phyloP scores from a whole-genome alignment of 2,329 filamentous ascomycete genomes.

The Zasmidium angulare region DNA sequence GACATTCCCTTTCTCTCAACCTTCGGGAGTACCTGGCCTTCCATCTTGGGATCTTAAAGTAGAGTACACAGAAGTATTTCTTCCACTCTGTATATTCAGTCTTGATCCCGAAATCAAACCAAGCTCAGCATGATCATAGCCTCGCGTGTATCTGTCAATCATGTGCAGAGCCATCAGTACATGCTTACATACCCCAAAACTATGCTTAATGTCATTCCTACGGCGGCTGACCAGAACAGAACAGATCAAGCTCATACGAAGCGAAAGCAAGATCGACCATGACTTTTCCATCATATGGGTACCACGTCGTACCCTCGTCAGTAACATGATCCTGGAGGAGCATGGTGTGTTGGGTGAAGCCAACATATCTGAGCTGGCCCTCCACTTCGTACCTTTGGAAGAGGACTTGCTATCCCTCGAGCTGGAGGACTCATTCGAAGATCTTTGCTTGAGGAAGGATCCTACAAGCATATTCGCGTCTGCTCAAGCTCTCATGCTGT shows the following conservation, averaged over 20 bases:
- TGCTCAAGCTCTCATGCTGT: constrained; percentile 87
- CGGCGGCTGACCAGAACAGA: constrained; percentile 52
- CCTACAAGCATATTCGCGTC: constrained; percentile 86
- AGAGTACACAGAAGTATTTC: constrained; percentile 56
- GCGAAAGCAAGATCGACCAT: constrained; percentile 84
- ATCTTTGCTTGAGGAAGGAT: constrained; percentile 87
- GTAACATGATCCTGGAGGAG: constrained; percentile 88
- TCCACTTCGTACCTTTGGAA: constrained; percentile 90
- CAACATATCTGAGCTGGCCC: constrained; percentile 79
- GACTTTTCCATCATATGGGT: constrained; percentile 98
- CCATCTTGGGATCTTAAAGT: constrained; percentile 55
- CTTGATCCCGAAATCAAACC: constrained; percentile 37
- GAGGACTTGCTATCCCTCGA: constrained; percentile 89
- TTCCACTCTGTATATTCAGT: constrained; percentile 53
- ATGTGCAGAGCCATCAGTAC: constrained; percentile 29
- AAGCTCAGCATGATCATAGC: constrained; percentile 23
- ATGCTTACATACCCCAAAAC: constrained; percentile 54
- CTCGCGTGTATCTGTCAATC: constrained; percentile 21
- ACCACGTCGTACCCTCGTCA: constrained; percentile 85
- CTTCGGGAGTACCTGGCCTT: not conserved
- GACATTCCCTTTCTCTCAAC: constrained; percentile 1
- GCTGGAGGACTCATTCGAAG: constrained; percentile 79
- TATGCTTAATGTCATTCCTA: not conserved
- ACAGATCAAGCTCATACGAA: constrained; percentile 86
- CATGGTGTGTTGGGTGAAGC: constrained; percentile 90